Evolutionary conservation across 345 rosid genomes (phyloP).

Genomic region (Dipteronia sinensis): DNA sequence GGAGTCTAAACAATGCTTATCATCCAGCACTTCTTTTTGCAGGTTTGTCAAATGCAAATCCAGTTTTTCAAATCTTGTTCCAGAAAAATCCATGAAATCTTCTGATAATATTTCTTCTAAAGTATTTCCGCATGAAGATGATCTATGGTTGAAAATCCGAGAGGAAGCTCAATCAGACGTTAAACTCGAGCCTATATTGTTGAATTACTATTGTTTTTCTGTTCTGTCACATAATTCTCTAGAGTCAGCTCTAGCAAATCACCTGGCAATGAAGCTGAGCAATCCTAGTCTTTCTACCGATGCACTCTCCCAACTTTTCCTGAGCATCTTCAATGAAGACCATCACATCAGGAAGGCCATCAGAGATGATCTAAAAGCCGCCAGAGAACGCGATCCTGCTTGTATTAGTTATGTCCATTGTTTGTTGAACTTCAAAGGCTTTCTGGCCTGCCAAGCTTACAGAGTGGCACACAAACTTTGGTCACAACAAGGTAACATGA

Average conservation of each 20-base stretch:
- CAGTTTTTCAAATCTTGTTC: constrained; percentile 7
- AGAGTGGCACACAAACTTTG: constrained; percentile 23
- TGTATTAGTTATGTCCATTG: constrained; percentile 20
- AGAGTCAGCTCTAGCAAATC: constrained; percentile 20
- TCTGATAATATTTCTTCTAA: background rate
- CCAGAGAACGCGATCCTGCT: constrained; percentile 24
- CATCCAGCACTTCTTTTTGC: background rate
- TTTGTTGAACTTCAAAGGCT: constrained; percentile 27
- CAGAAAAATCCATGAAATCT: background rate
- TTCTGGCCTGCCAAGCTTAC: constrained; percentile 30
- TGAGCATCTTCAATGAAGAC: constrained; percentile 8
- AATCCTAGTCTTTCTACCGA: constrained; percentile 2
- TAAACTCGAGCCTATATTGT: constrained; percentile 24
- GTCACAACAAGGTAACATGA: constrained; percentile 17
- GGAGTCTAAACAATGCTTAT: background rate
- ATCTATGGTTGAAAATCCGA: constrained; percentile 19
- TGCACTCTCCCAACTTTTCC: background rate
- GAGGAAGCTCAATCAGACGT: constrained; percentile 22
- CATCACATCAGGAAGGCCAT: constrained; percentile 10
- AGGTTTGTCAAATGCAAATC: constrained; percentile 17
- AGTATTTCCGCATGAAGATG: background rate
- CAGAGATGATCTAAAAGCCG: constrained; percentile 17
- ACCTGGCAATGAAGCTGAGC: constrained; percentile 23
- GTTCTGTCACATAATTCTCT: constrained; percentile 17
- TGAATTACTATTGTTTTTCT: constrained; percentile 15